Base-by-base conservation (phyloP, 1,139 yeast species). In the Yamadazyma oceani region DNA sequence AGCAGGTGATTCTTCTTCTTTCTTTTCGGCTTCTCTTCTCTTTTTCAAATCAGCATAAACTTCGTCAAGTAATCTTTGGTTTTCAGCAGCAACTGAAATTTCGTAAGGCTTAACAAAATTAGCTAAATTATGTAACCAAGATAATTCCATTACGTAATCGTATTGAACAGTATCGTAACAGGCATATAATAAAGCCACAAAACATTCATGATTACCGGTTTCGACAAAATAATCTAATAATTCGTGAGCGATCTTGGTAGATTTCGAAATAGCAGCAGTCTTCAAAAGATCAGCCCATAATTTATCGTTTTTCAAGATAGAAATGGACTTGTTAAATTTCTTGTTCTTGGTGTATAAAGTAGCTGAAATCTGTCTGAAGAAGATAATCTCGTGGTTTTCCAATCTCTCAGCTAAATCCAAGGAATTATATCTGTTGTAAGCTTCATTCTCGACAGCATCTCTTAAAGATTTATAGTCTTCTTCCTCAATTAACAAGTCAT, bases 351-450 rank as follows among this genome's bases (percentile, higher is more conserved):
- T 82, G 75, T 85, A 94, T 50, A 92, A 75, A 50, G 89, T 80
- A 31, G 98, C 98, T 26, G 97, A 94, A 56, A 92, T 88, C 68
- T 88, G 95, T 69, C 97, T 84, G 75, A 92, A 92, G 71, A 88
- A 94, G 39, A 94, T 80, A 43, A 89, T 67, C 21, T 85, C 86
- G 59, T 92, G 97, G 65, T 85, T 85, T 67, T 92, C 99, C 50
- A 92, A 78, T 62, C 97, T 80, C 57, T 82, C 84, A 40, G 98
- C 99, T 53, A 92, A 77, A 40, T 87, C 97, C 52, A 94, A 72
- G 40, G 94, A 87, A 62, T 92, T 96, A 65, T 83, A 92, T 62
- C 95, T 81, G 66, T 90, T 96, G 62, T 85, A 85, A 26, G 88
- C 75, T 51, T 70, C 76, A 42, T 66, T 69, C 48, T 90, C 97